Evolutionary conservation across 1,139 yeast species (phyloP).

Genomic region (Sugiyamaella xylanicola): DNA sequence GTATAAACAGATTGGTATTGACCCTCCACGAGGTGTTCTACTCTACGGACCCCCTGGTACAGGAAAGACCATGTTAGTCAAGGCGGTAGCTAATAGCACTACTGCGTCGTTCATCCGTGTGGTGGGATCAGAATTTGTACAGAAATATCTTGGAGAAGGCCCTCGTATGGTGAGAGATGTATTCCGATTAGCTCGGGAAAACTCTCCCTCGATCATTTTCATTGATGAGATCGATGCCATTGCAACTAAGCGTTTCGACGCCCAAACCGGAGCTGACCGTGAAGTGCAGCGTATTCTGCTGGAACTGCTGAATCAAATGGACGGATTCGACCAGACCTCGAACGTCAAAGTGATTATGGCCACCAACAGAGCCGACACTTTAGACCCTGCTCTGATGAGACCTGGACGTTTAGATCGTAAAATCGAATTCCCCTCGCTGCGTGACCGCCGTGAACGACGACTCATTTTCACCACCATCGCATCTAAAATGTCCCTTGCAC

Average conservation of each 20-base stretch:
- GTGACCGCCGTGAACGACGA: conserved; percentile 97
- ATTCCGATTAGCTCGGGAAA: conserved; percentile 94
- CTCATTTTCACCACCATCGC: conserved; percentile 95
- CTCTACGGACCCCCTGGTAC: conserved; percentile 99
- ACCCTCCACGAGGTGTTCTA: conserved; percentile 97
- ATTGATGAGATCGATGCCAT: conserved; percentile 99
- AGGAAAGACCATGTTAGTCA: conserved; percentile 98
- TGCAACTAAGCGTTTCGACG: conserved; percentile 98
- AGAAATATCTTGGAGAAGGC: conserved; percentile 97
- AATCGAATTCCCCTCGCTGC: conserved; percentile 92
- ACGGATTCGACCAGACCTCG: conserved; percentile 95
- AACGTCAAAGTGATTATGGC: conserved; percentile 99
- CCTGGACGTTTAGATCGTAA: conserved; percentile 98
- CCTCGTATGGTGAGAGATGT: conserved; percentile 99
- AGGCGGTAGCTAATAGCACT: conserved; percentile 96
- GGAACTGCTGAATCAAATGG: conserved; percentile 97
- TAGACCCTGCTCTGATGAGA: conserved; percentile 95
- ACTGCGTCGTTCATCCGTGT: conserved; percentile 96
- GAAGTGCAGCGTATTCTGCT: conserved; percentile 98
- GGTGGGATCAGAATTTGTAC: conserved; percentile 97
- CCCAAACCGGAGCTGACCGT: conserved; percentile 99
- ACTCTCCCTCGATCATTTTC: conserved; percentile 93
- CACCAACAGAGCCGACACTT: conserved; percentile 95
- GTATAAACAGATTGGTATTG: conserved; percentile 97
- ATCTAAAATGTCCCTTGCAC: conserved; percentile 96